These are phyloP conservation scores for Apiotrichum mycotoxinovorans DNA, from an alignment of 1,284 basidiomycete genomes.

Conservation along the genomic window DNA sequence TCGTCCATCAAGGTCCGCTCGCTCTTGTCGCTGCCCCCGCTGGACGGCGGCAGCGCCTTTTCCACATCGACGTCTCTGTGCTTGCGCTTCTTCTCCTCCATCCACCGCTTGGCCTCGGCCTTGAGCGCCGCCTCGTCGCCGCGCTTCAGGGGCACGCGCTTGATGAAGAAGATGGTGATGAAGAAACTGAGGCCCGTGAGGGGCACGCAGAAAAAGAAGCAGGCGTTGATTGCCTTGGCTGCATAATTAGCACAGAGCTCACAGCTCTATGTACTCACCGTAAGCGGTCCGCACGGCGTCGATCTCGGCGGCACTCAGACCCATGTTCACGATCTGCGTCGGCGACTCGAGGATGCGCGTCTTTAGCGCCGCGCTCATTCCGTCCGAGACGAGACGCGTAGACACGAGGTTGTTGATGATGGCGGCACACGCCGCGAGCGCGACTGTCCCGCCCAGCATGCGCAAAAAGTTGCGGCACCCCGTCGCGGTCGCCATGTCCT, in stretches of 20 bases:
- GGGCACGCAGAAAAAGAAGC: conserved; percentile 34
- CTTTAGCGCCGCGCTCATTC: not conserved
- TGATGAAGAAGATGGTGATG: conserved; percentile 35
- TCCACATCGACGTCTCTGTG: not conserved
- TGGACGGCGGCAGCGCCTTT: not conserved
- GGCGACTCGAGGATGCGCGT: conserved; percentile 25
- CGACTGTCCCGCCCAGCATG: conserved; percentile 30
- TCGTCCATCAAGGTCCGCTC: not conserved
- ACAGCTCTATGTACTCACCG: conserved; percentile 9
- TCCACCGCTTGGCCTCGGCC: conserved; percentile 29
- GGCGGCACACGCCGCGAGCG: conserved; percentile 25
- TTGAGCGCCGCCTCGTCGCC: conserved; percentile 34
- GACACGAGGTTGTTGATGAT: conserved; percentile 33
- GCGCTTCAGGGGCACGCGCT: conserved; percentile 27
- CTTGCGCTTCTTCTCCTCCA: conserved; percentile 19
- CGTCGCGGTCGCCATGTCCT: conserved; percentile 39
- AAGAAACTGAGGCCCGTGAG: conserved; percentile 30
- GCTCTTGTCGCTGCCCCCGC: too few species aligned
- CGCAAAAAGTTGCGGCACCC: conserved; percentile 37
- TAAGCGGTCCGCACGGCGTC: conserved; percentile 25
- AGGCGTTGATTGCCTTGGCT: conserved; percentile 25
- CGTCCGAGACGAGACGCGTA: conserved; percentile 5
- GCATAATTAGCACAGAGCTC: not conserved
- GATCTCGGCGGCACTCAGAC: conserved; percentile 16
- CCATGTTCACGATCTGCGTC: conserved; percentile 22